phyloP scores from a whole-genome alignment of 768 basidiomycete species.

The Pisolithus albus region DNA sequence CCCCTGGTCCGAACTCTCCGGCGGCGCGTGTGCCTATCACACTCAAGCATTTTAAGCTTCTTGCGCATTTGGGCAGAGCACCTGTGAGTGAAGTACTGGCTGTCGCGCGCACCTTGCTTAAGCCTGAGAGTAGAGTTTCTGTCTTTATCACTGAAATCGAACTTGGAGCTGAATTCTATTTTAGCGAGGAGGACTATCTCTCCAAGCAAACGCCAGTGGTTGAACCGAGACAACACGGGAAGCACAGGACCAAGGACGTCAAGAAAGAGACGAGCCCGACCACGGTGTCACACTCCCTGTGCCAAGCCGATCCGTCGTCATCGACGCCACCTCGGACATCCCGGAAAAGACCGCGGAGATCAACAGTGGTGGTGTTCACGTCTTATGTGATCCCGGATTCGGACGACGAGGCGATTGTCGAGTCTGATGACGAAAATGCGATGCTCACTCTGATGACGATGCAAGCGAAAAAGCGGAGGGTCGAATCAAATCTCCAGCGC shows the following conservation, averaged over 20 bases:
- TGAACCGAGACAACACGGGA: conserved; percentile 20
- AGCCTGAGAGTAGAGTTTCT: conserved; percentile 35
- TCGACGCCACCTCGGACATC: conserved; percentile 20
- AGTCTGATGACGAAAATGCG: conserved; percentile 31
- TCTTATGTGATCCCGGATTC: conserved; percentile 67
- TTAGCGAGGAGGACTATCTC: conserved; percentile 64
- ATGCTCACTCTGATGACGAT: conserved; percentile 24
- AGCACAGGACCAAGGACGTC: conserved; percentile 27
- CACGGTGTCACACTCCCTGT: conserved; percentile 21
- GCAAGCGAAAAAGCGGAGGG: conserved; percentile 31
- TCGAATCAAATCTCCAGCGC: conserved; percentile 44
- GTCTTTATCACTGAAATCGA: conserved; percentile 58
- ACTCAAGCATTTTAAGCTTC: conserved; percentile 68
- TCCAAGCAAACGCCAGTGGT: conserved; percentile 23
- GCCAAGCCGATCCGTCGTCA: conserved; percentile 10
- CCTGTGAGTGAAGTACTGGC: conserved; percentile 40
- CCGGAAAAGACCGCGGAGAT: conserved; percentile 55
- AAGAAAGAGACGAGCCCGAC: conserved; percentile 37
- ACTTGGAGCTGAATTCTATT: conserved; percentile 60
- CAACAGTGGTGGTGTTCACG: conserved; percentile 42
- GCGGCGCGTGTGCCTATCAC: conserved; percentile 56
- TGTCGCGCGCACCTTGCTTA: background rate
- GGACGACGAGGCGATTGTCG: conserved; percentile 54
- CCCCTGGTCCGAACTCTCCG: conserved; percentile 16
- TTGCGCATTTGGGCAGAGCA: conserved; percentile 57